Conservation (phyloP, 352 stramenopile species). For the Globisporangium iwayamae region DNA sequence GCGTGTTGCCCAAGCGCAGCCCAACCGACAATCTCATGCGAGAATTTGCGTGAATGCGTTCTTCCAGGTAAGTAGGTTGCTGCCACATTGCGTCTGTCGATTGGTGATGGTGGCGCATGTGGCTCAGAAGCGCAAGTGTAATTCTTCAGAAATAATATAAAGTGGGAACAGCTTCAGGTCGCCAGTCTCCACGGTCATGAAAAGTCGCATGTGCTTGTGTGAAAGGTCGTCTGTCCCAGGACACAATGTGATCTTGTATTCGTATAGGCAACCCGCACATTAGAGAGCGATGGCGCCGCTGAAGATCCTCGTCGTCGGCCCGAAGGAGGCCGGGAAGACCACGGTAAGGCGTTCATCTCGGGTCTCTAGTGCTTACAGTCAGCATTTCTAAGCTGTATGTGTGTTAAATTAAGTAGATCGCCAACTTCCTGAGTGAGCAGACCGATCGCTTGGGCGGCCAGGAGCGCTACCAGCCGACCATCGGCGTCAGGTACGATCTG, state of each 20-base stretch:
- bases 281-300: slow-evolving; percentile 40
- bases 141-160: slow-evolving; percentile 3
- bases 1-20: neutral
- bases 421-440: slow-evolving; percentile 77
- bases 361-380: neutral
- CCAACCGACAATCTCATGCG: no score
- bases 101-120: no score
- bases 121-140: neutral
- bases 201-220: neutral
- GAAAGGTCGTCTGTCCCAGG: neutral
- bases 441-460: slow-evolving; percentile 50
- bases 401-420: slow-evolving; percentile 36
- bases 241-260: neutral
- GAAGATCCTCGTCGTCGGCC: slow-evolving; percentile 79
- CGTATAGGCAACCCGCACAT: neutral
- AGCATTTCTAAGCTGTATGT: neutral
- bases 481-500: slow-evolving; percentile 42
- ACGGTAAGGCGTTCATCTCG: slow-evolving; percentile 28
- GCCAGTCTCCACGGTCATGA: neutral
- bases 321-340: slow-evolving; percentile 78
- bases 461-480: slow-evolving; percentile 66
- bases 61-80: no score
- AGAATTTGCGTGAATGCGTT: no score
- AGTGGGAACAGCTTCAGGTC: neutral
- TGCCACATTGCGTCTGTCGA: no score